These are phyloP conservation scores for Elongisporangium senticosum DNA, from an alignment of 352 stramenopile species.

Conservation along the genomic window DNA sequence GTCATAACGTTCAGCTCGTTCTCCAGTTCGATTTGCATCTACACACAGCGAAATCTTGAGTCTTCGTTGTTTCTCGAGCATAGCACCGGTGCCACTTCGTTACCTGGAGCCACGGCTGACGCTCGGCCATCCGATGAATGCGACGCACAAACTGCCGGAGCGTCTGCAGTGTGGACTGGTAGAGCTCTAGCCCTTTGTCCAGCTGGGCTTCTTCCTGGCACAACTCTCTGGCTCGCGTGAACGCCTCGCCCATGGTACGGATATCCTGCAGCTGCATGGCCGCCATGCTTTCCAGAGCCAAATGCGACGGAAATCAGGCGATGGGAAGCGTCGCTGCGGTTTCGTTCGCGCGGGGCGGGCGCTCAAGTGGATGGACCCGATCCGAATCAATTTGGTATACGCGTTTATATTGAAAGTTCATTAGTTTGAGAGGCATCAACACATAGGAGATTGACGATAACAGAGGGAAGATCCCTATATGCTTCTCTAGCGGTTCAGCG, in stretches of 20 bases:
- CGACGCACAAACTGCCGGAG: conserved; percentile 58
- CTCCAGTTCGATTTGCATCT: conserved; percentile 83
- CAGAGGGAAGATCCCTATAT: not conserved
- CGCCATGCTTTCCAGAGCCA: conserved; percentile 11
- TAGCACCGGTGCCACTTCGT: not conserved
- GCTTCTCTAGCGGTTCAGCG: conserved; percentile 27
- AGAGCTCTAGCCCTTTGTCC: conserved; percentile 54
- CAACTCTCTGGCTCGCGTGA: conserved; percentile 52
- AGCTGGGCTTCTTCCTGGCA: conserved; percentile 56
- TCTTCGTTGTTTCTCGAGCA: not conserved
- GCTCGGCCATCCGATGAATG: conserved; percentile 68
- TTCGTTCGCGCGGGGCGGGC: not conserved
- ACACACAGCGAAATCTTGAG: conserved; percentile 6
- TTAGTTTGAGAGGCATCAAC: not conserved
- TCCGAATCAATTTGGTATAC: not conserved
- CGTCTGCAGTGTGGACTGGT: conserved; percentile 45
- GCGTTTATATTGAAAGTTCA: not conserved
- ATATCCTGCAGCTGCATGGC: conserved; percentile 60
- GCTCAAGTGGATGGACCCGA: too few relatives aligned
- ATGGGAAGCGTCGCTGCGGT: conserved; percentile 1
- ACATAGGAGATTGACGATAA: not conserved
- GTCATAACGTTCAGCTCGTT: conserved; percentile 72
- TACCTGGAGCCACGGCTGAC: conserved; percentile 78
- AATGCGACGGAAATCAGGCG: not conserved
- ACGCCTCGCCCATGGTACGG: conserved; percentile 55